phyloP scores from a whole-genome alignment of 768 basidiomycete genomes.

The Tylopilus sp. region DNA sequence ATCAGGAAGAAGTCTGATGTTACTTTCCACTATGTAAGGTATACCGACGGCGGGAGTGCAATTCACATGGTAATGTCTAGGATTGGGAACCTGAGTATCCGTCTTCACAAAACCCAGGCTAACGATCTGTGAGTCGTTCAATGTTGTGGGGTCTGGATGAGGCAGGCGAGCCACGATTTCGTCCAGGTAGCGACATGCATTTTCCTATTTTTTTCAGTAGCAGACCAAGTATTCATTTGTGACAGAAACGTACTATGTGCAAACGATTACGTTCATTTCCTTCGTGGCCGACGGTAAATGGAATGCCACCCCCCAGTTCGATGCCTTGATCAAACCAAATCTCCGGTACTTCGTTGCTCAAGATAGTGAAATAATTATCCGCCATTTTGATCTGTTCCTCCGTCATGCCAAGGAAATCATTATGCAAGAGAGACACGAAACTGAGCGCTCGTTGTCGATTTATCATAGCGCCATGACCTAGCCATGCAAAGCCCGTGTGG shows the following conservation, averaged over 20 bases:
- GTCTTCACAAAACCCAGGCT: conserved; percentile 10
- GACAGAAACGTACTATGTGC: conserved; percentile 49
- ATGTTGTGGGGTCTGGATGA: not conserved
- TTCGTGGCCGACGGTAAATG: conserved; percentile 59
- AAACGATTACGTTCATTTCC: conserved; percentile 54
- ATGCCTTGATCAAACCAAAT: conserved; percentile 65
- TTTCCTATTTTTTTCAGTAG: conserved; percentile 34
- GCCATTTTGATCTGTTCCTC: conserved; percentile 59
- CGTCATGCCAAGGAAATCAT: conserved; percentile 38
- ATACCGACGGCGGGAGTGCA: conserved; percentile 42
- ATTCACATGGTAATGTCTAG: conserved; percentile 7
- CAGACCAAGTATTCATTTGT: not conserved
- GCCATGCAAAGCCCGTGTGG: conserved; percentile 61
- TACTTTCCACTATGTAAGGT: conserved; percentile 51
- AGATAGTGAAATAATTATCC: conserved; percentile 65
- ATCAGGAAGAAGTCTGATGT: conserved; percentile 43
- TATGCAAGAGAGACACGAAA: conserved; percentile 48
- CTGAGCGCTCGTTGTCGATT: conserved; percentile 38
- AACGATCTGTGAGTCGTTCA: not conserved
- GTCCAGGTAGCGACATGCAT: conserved; percentile 46
- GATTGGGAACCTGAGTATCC: not conserved
- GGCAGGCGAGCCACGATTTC: conserved; percentile 18
- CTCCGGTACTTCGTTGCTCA: conserved; percentile 54
- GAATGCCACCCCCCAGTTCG: conserved; percentile 53
- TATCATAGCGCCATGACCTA: conserved; percentile 62